Base-by-base conservation (phyloP, 2,329 filamentous ascomycete genomes). In the Trichophaea hybrida region DNA sequence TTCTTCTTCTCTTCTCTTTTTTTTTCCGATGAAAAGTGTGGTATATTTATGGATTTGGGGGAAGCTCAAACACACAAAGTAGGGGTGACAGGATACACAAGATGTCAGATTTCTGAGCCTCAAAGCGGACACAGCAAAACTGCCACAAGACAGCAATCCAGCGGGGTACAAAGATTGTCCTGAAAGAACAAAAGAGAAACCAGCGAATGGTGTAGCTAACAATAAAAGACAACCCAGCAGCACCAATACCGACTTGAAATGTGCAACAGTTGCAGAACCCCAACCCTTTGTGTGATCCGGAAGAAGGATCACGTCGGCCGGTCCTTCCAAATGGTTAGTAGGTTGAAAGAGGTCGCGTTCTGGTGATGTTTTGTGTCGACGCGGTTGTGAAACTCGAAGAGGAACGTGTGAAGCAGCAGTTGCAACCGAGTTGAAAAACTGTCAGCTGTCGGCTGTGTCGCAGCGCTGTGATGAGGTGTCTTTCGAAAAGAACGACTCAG, bases 21-120 rank as follows among this genome's bases (percentile, higher is more conserved):
- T 44, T 35, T 55, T 33, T 40, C n/a, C 17, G 8, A n/a, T 32
- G 24, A 44, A 55, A 55, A 17, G 35, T 32, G 35, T 43, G 53
- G 53, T 55, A 55, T 55, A 55, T 55, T 55, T 55, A 55, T 55
- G 51, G 37, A 54, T 40, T 32, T 44, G 34, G 53, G 53, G 53
- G 10, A 55, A 17, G 35, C 8, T 44, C 53, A 55, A 35, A 46
- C 35, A 34, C 50, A 55, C 53, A 55, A 43, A 55, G 40, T 43
- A 32, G 33, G 32, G 24, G 31, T 53, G 34, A 53, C 50, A 53
- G 50, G 34, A 53, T 34, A 17, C 13, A 24, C 13, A 8, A 8
- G 44, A 49, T 49, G 44, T 15, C 44, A 49, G 44, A 15, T 15
- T 15, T 17, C 44, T 49, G 44, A 49, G 44, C 38, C 38, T 43